phyloP scores from a whole-genome alignment of 1,139 yeast species.

The Suhomyces yuchorum region DNA sequence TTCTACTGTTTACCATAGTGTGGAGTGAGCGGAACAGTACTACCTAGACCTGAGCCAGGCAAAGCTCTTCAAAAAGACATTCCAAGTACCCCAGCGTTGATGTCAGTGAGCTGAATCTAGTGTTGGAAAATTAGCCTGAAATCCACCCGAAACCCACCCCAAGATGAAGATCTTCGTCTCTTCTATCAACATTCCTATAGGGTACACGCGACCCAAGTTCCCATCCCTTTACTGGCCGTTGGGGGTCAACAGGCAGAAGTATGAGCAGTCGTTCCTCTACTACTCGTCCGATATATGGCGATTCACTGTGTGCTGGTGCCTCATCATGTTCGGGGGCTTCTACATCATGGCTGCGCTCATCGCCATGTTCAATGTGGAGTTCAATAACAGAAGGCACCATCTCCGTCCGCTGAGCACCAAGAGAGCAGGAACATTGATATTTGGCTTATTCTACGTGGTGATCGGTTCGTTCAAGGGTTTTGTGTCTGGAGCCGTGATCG shows the following conservation, averaged over 20 bases:
- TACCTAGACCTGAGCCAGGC: no score
- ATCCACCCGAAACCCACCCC: no score
- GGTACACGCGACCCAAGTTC: slow-evolving; percentile 75
- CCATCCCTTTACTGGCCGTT: slow-evolving; percentile 82
- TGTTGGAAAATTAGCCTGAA: no score
- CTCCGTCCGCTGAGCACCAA: slow-evolving; percentile 17
- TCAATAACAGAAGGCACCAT: slow-evolving; percentile 26
- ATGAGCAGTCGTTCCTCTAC: slow-evolving; percentile 62
- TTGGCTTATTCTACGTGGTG: slow-evolving; percentile 47
- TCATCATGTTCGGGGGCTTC: slow-evolving; percentile 64
- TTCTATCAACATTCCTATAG: slow-evolving; percentile 64
- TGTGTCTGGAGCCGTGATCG: slow-evolving; percentile 72
- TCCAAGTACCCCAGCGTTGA: no score
- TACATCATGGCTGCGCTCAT: slow-evolving; percentile 66
- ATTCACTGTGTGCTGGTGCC: slow-evolving; percentile 80
- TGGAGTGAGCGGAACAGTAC: no score
- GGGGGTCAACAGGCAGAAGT: slow-evolving; percentile 43
- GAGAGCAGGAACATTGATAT: slow-evolving; percentile 29
- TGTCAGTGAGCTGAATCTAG: no score
- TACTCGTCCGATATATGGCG: slow-evolving; percentile 76
- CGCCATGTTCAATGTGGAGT: slow-evolving; percentile 50
- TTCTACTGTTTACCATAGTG: background rate
- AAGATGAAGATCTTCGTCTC: slow-evolving; percentile 41
- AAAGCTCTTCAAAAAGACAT: no score
- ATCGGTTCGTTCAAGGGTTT: slow-evolving; percentile 68